Conservation (phyloP, 345 rosid species). For the Euphorbia peplus region DNA sequence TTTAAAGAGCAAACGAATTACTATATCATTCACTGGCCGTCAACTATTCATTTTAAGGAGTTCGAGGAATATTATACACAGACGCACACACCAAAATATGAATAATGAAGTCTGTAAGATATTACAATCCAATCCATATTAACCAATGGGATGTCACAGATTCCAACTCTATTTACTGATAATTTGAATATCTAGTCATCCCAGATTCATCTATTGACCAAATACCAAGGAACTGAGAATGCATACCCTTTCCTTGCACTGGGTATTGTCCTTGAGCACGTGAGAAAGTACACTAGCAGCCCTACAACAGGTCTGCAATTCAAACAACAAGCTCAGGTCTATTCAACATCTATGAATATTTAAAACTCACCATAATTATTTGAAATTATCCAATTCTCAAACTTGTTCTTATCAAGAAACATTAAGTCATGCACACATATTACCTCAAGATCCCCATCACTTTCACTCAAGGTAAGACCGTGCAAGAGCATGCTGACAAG, state of each 20-base stretch:
- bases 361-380: neutral
- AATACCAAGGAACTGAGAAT: neutral
- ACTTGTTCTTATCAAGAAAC: neutral
- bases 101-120: neutral
- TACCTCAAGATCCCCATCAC: constrained; percentile 95
- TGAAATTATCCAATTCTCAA: neutral
- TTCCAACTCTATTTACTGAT: neutral
- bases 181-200: constrained; percentile 3
- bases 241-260: constrained; percentile 87
- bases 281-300: constrained; percentile 96
- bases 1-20: neutral
- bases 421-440: constrained; percentile 3
- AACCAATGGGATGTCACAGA: neutral
- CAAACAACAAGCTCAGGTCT: constrained; percentile 18
- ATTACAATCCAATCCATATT: neutral
- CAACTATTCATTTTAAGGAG: neutral
- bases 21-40: neutral
- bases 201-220: neutral
- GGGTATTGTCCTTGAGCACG: constrained; percentile 67
- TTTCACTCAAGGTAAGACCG: constrained; percentile 83
- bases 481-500: constrained; percentile 79
- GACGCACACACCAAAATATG: neutral
- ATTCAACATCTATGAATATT: constrained; percentile 9
- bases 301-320: constrained; percentile 82
- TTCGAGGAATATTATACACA: neutral